A percentile compares a stretch with the other conserved stretches of the same genome.
phyloP scores from a whole-genome alignment of 2,329 filamentous ascomycete species.

The Myrmaecium sp. region DNA sequence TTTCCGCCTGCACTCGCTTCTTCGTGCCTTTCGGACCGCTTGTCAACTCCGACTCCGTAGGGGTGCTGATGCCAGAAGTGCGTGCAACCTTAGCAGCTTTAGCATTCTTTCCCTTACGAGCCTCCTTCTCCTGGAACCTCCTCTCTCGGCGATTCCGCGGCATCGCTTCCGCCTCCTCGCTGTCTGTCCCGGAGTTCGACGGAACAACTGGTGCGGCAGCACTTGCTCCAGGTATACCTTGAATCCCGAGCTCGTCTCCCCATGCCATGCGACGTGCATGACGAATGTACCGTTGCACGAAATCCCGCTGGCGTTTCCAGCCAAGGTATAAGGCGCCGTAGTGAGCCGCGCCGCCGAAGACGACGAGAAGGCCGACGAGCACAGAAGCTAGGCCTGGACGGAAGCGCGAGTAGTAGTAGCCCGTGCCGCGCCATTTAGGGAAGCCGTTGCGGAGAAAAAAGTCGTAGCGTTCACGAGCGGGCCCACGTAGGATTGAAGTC shows the following conservation, averaged over 20 bases:
- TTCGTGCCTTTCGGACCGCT: constrained; percentile 55
- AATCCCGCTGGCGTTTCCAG: constrained; percentile 81
- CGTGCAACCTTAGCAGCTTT: constrained; percentile 29
- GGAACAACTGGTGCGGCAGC: constrained; percentile 4
- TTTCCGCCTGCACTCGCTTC: constrained; percentile 81
- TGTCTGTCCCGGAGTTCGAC: constrained; percentile 17
- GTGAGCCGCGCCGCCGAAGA: constrained; percentile 70
- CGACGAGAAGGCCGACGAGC: constrained; percentile 61
- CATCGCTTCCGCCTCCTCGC: constrained; percentile 19
- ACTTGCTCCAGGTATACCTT: constrained; percentile 47
- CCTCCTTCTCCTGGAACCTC: constrained; percentile 73
- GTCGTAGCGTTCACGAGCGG: constrained; percentile 75
- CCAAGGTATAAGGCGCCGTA: constrained; percentile 72
- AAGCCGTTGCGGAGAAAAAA: constrained; percentile 89
- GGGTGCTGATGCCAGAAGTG: constrained; percentile 34
- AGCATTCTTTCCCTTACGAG: constrained; percentile 36
- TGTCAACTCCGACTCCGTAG: constrained; percentile 32
- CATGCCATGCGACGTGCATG: constrained; percentile 78
- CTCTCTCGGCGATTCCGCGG: constrained; percentile 64
- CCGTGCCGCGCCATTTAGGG: constrained; percentile 89
- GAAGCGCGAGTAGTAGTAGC: constrained; percentile 95
- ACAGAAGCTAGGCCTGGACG: constrained; percentile 80
- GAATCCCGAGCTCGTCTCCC: constrained; percentile 59
- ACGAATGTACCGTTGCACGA: constrained; percentile 79
- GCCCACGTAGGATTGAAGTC: constrained; percentile 67